phyloP scores from a whole-genome alignment of 2,329 filamentous ascomycete genomes.

The Phialophora macrospora region DNA sequence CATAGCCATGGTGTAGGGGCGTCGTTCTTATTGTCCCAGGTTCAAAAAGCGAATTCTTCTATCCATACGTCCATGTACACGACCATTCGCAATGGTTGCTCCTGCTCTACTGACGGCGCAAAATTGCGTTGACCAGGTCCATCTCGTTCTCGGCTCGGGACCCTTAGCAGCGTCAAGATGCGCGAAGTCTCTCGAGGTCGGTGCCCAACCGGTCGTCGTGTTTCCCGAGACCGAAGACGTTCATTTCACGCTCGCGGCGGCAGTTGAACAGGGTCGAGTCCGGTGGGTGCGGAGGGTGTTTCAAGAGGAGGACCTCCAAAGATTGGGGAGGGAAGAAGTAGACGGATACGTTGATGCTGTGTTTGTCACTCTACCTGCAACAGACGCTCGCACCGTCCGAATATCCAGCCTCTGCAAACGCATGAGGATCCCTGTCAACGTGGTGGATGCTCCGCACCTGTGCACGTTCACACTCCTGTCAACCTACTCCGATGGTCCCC shows the following conservation, averaged over 20 bases:
- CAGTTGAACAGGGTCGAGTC: slow-evolving; percentile 50
- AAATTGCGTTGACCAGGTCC: slow-evolving; percentile 53
- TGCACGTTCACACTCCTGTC: slow-evolving; percentile 91
- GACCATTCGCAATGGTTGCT: slow-evolving; percentile 21
- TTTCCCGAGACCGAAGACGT: slow-evolving; percentile 67
- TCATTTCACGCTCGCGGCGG: slow-evolving; percentile 60
- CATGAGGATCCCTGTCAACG: slow-evolving; percentile 88
- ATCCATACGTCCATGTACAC: not conserved
- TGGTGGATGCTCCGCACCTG: slow-evolving; percentile 81
- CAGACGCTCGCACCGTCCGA: slow-evolving; percentile 57
- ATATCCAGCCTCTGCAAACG: slow-evolving; percentile 77
- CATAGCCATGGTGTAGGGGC: slow-evolving; percentile 32
- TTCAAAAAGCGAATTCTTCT: not conserved
- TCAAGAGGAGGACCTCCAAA: slow-evolving; percentile 71
- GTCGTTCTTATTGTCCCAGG: slow-evolving; percentile 8
- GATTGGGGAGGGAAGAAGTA: slow-evolving; percentile 79
- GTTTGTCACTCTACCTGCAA: slow-evolving; percentile 73
- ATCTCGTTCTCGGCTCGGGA: slow-evolving; percentile 85
- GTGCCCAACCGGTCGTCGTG: slow-evolving; percentile 79
- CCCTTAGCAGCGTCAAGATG: slow-evolving; percentile 85
- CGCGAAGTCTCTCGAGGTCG: slow-evolving; percentile 76
- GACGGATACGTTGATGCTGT: slow-evolving; percentile 83
- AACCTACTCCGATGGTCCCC: slow-evolving; percentile 83
- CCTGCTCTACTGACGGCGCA: slow-evolving; percentile 48
- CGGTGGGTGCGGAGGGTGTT: slow-evolving; percentile 60